These are phyloP conservation scores for Strobilomyces confusus DNA, from an alignment of 768 basidiomycete genomes.

Conservation along the genomic window DNA sequence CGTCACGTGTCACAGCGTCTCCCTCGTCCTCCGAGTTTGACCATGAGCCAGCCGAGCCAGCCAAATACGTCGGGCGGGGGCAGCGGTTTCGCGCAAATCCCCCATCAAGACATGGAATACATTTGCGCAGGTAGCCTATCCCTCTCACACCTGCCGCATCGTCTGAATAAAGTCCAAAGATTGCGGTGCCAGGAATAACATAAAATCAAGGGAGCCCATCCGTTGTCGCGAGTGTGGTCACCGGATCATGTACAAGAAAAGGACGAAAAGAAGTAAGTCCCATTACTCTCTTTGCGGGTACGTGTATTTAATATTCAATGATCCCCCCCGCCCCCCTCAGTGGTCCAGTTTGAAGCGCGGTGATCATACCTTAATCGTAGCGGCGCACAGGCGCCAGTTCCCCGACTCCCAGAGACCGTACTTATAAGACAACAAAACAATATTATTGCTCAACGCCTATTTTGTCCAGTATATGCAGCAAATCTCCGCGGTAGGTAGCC, in stretches of 20 bases:
- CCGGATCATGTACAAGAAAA: conserved; percentile 98
- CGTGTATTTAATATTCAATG: conserved; percentile 6
- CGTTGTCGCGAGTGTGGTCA: conserved; percentile 96
- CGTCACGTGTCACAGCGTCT: conserved; percentile 13
- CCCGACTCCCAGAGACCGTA: too few relatives aligned
- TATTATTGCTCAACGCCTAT: too few relatives aligned
- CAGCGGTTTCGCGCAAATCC: conserved; percentile 35
- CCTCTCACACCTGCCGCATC: conserved; percentile 1
- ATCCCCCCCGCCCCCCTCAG: too few relatives aligned
- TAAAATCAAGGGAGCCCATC: conserved; percentile 87
- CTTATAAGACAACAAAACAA: too few relatives aligned
- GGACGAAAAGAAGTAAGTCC: conserved; percentile 84
- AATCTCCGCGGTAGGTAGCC: too few relatives aligned
- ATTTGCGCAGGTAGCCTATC: conserved; percentile 69
- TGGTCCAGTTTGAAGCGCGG: conserved; percentile 34
- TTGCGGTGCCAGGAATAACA: conserved; percentile 90
- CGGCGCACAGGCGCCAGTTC: too few relatives aligned
- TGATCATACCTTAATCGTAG: too few relatives aligned
- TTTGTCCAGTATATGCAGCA: too few relatives aligned
- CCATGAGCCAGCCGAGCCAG: conserved; percentile 39
- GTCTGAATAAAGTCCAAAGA: conserved; percentile 43
- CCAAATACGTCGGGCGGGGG: conserved; percentile 32
- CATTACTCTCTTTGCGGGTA: neutral
- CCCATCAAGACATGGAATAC: conserved; percentile 72
- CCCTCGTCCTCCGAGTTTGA: neutral